Percentiles rank a stretch among this genome's conserved stretches.
Evolutionary conservation across 805 yeast genomes (phyloP).

Genomic region (Millerozyma acaciae): DNA sequence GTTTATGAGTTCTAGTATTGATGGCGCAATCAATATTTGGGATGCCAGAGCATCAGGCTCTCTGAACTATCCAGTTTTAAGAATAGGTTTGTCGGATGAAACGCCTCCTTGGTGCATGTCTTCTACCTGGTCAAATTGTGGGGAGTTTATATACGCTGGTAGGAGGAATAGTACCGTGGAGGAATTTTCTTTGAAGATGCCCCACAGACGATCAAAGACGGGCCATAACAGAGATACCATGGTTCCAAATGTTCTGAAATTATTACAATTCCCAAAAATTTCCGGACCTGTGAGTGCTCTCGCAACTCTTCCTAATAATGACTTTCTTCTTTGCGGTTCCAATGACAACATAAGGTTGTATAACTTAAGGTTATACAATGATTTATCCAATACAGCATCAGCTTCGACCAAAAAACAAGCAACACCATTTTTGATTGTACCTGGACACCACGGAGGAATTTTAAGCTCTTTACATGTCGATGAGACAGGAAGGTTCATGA

Average conservation of each 20-base stretch:
- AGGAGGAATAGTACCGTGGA: conserved; percentile 87
- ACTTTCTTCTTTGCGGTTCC: conserved; percentile 83
- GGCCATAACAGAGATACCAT: conserved; percentile 21
- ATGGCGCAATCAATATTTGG: conserved; percentile 81
- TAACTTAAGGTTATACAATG: conserved; percentile 54
- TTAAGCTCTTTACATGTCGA: conserved; percentile 76
- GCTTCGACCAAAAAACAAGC: conserved; percentile 35
- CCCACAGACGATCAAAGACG: conserved; percentile 26
- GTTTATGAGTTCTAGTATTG: conserved; percentile 76
- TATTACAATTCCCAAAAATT: conserved; percentile 73
- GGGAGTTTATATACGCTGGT: conserved; percentile 76
- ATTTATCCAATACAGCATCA: conserved; percentile 17
- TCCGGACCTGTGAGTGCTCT: conserved; percentile 90
- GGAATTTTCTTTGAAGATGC: conserved; percentile 62
- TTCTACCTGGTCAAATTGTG: conserved; percentile 83
- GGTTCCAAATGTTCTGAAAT: conserved; percentile 49
- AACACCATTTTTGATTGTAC: conserved; percentile 83
- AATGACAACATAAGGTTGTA: conserved; percentile 85
- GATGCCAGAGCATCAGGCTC: conserved; percentile 49
- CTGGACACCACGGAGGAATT: conserved; percentile 95
- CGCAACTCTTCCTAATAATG: conserved; percentile 72
- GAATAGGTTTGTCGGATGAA: conserved; percentile 52
- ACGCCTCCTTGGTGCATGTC: conserved; percentile 95
- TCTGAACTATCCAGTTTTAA: conserved; percentile 38
- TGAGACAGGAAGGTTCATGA: conserved; percentile 81